Evolutionary conservation across 805 yeast species (phyloP).

Genomic region (Kuraishia cidri): DNA sequence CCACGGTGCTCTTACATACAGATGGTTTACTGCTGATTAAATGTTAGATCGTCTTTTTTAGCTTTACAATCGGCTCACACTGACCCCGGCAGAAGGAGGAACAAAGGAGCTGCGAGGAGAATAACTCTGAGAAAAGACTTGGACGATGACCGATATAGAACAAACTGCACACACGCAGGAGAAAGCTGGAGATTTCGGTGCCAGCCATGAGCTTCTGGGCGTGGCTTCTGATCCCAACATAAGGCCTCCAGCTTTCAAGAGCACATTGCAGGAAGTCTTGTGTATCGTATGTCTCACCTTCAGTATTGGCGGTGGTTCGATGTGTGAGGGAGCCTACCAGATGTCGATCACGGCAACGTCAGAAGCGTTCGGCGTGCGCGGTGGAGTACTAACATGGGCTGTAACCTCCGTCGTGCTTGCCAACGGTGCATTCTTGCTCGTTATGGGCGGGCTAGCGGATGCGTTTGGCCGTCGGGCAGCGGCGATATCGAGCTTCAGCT

Average conservation of each 20-base stretch:
- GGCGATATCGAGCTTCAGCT: conserved; percentile 6
- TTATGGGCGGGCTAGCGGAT: conserved; percentile 29
- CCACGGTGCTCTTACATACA: too few species aligned
- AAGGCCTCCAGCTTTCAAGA: conserved; percentile 22
- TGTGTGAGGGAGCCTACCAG: conserved; percentile 22
- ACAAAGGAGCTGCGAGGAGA: too few species aligned
- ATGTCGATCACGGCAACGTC: conserved; percentile 21
- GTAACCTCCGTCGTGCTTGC: conserved; percentile 23
- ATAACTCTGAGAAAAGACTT: too few species aligned
- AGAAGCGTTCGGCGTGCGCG: conserved; percentile 19
- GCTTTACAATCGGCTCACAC: too few species aligned
- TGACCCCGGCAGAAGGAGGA: too few species aligned
- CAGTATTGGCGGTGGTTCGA: conserved; percentile 21
- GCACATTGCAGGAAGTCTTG: conserved; percentile 18
- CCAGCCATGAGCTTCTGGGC: too few species aligned
- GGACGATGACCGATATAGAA: too few species aligned
- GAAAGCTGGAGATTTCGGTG: too few species aligned
- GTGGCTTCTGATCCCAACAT: too few species aligned
- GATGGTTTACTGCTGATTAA: too few species aligned
- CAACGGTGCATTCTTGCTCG: conserved; percentile 24
- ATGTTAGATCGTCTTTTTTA: too few species aligned
- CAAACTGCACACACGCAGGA: too few species aligned
- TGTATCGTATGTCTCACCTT: conserved; percentile 19
- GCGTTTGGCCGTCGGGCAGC: conserved; percentile 25
- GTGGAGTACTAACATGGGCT: conserved; percentile 30